Conservation (phyloP, 2,329 filamentous ascomycete genomes). For the Sphaceloma murrayae region DNA sequence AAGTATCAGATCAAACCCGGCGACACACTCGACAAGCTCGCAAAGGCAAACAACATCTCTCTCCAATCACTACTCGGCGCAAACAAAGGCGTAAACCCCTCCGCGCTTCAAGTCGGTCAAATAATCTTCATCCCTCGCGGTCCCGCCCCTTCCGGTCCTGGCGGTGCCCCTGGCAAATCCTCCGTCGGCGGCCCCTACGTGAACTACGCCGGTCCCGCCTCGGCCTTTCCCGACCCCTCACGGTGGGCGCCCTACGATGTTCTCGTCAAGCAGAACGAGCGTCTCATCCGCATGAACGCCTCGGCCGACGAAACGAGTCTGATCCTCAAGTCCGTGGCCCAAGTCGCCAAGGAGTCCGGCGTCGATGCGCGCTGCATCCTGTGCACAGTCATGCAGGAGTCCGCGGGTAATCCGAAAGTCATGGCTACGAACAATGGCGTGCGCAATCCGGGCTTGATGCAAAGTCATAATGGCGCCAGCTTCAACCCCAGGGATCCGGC, state of each 20-base stretch:
- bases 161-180: not conserved
- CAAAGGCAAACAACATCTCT: slow-evolving; percentile 1
- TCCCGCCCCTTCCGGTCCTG: not conserved
- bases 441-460: slow-evolving; percentile 41
- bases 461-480: slow-evolving; percentile 34
- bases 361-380: slow-evolving; percentile 37
- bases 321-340: slow-evolving; percentile 27
- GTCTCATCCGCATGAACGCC: slow-evolving; percentile 8
- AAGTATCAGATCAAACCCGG: slow-evolving; percentile 9
- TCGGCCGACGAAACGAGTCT: slow-evolving; percentile 3
- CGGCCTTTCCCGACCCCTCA: slow-evolving; percentile 1
- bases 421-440: slow-evolving; percentile 35
- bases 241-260: slow-evolving; percentile 8
- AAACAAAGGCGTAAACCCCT: slow-evolving; percentile 11
- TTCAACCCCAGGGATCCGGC: slow-evolving; percentile 7
- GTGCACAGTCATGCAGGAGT: slow-evolving; percentile 40
- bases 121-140: slow-evolving; percentile 5
- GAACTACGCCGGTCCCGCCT: slow-evolving; percentile 5
- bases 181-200: slow-evolving; percentile 6
- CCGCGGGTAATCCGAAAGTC: slow-evolving; percentile 39
- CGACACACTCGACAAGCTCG: slow-evolving; percentile 4
- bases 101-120: slow-evolving; percentile 1
- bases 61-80: slow-evolving; percentile 5
- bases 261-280: slow-evolving; percentile 10
- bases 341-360: slow-evolving; percentile 26